phyloP scores from a whole-genome alignment of 2,329 filamentous ascomycete species.

The Sclerotinia minor region DNA sequence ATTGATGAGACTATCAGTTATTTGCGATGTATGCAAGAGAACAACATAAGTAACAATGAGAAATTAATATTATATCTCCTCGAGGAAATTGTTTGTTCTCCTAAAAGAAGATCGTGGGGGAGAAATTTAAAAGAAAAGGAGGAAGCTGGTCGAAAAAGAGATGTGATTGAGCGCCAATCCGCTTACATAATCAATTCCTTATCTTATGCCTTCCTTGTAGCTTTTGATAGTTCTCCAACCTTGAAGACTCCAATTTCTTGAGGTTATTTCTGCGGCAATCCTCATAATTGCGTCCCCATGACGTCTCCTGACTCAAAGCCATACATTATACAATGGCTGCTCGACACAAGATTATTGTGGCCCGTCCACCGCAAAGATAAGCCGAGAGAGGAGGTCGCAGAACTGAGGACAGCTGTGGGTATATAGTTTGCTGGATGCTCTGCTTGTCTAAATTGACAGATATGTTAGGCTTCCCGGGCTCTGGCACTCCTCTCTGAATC shows the following conservation, averaged over 20 bases:
- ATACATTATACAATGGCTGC: constrained; percentile 58
- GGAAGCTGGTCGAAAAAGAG: background rate
- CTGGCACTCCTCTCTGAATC: constrained; percentile 53
- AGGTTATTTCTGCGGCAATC: background rate
- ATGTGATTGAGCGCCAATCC: background rate
- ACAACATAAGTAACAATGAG: background rate
- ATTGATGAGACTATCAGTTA: background rate
- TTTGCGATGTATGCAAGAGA: background rate
- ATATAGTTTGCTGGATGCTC: background rate
- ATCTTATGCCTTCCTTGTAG: background rate
- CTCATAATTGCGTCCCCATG: background rate
- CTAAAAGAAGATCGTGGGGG: background rate
- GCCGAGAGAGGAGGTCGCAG: constrained; percentile 43
- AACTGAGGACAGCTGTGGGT: constrained; percentile 37
- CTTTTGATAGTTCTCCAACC: background rate
- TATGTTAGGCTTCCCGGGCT: constrained; percentile 52
- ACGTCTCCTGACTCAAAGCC: constrained; percentile 21
- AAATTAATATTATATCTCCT: background rate
- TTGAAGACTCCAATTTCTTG: background rate
- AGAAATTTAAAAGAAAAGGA: background rate
- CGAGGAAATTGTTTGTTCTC: background rate
- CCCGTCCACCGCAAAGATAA: constrained; percentile 46
- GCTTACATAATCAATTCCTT: constrained; percentile 7
- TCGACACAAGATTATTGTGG: constrained; percentile 62
- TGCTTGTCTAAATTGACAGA: constrained; percentile 5